Percentiles rank a stretch among this genome's conserved stretches.
Evolutionary conservation across 1,139 yeast species (phyloP).

Genomic region (Lodderomyces beijingensis): DNA sequence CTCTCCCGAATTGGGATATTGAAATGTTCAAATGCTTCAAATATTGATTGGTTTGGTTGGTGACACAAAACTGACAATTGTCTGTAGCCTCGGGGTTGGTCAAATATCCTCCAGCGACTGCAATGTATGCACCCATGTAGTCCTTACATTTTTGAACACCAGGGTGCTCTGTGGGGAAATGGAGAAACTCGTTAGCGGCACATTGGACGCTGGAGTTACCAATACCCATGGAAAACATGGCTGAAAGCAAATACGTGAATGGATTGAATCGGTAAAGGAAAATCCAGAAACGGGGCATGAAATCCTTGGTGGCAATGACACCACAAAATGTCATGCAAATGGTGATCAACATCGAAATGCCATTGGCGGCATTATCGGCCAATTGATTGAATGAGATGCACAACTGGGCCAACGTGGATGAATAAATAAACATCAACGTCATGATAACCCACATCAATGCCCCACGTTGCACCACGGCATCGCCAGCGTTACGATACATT

Average conservation of each 20-base stretch:
- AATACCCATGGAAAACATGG: conserved; percentile 34
- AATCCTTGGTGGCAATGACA: conserved; percentile 22
- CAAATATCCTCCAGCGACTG: conserved; percentile 47
- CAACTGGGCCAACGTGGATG: conserved; percentile 37
- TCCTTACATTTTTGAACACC: conserved; percentile 50
- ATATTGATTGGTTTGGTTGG: conserved; percentile 47
- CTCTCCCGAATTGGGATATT: conserved; percentile 60
- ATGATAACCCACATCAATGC: conserved; percentile 40
- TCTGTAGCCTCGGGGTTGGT: conserved; percentile 32
- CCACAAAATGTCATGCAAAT: conserved; percentile 34
- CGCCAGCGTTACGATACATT: conserved; percentile 50
- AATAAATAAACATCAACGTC: conserved; percentile 33
- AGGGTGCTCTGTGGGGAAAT: conserved; percentile 36
- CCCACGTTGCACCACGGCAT: conserved; percentile 33
- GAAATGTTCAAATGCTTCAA: conserved; percentile 38
- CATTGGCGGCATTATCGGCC: conserved; percentile 37
- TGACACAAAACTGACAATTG: conserved; percentile 52
- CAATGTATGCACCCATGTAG: conserved; percentile 45
- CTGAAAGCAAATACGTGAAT: conserved; percentile 53
- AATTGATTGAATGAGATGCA: conserved; percentile 35
- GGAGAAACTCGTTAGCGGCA: conserved; percentile 21
- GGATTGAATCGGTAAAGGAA: conserved; percentile 45
- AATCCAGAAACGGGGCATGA: conserved; percentile 34
- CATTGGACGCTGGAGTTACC: conserved; percentile 24
- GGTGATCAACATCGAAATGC: conserved; percentile 24